Evolutionary conservation across 2,329 filamentous ascomycete genomes (phyloP).

Genomic region (Pseudogymnoascus sp.): DNA sequence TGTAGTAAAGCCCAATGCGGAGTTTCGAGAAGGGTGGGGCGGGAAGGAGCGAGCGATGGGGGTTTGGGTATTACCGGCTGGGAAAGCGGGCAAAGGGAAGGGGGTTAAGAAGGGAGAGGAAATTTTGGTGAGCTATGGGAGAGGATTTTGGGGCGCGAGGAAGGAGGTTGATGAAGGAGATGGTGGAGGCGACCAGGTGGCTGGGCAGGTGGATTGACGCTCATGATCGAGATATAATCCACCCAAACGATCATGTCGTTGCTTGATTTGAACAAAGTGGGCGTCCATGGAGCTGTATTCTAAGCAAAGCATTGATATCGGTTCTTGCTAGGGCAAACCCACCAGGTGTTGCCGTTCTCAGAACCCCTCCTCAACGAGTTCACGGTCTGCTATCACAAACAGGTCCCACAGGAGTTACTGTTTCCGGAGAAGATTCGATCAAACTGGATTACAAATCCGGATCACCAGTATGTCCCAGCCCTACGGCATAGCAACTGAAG

Average conservation of each 20-base stretch:
- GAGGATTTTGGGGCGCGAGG: slow-evolving; percentile 55
- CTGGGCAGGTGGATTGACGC: neutral
- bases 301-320: neutral
- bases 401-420: neutral
- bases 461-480: neutral
- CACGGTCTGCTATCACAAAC: neutral
- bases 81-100: slow-evolving; percentile 30
- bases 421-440: neutral
- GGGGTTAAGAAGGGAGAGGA: slow-evolving; percentile 53
- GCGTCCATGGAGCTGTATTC: neutral
- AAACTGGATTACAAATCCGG: neutral
- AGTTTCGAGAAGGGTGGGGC: slow-evolving; percentile 55
- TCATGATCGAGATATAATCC: neutral
- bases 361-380: neutral
- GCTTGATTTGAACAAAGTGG: neutral
- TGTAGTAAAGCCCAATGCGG: slow-evolving; percentile 42
- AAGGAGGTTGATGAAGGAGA: slow-evolving; percentile 29
- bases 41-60: slow-evolving; percentile 47
- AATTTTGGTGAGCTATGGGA: slow-evolving; percentile 60
- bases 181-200: slow-evolving; percentile 10
- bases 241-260: neutral
- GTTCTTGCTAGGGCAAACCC: neutral
- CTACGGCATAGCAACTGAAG: neutral
- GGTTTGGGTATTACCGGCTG: slow-evolving; percentile 46
- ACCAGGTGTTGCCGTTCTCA: neutral